Base-by-base conservation (phyloP, 176 grass and related monocot species). In the Aegilops speltoides region DNA sequence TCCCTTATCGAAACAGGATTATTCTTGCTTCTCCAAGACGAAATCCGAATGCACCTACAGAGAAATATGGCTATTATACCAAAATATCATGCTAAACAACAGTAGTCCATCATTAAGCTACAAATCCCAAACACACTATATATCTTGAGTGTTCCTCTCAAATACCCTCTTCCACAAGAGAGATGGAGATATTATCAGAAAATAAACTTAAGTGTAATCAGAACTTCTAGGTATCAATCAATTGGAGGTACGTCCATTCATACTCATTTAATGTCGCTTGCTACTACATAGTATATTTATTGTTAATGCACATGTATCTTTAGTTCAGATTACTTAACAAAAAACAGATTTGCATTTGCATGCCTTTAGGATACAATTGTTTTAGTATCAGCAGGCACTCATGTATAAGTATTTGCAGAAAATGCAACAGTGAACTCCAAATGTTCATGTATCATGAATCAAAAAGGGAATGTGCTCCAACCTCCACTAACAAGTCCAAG, bases 401-500 rank as follows among this genome's bases (percentile, higher is more conserved):
- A 86, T 77, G 15, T 61, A 40, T 41, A 64, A 23, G 43, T 10
- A 76, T 41, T 78, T 66, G 37, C 31, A 77, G 25, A 87, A 61
- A 69, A 60, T 52, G 46, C 29, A 65, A 61, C 70, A n/a, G 32
- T 64, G 4, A 84, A 83, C 64, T 76, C 74, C 86, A 76, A 46
- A 60, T 60, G 20, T 64, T 37, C 32, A 73, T 83, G 65, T 74
- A 73, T 84, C 6, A 45, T 25, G 10, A 80, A 31, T 29, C 75
- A 20, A n/a, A 77, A 86, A 72, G 25, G 59, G 15, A 78, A 57
- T 66, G 60, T 29, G 60, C 74, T 31, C 28, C 14, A 84, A 95
- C 90, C 93, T 89, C 82, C 80, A 87, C 20, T 48, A 54, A 82
- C 56, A 0, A 79, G 57, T 46, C 62, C 71, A 28, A 92, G 31